Evolutionary conservation across 2,329 filamentous ascomycete genomes (phyloP), one percentile per base, ranked within the genome.

Genomic region (Pseudocercospora musae): DNA sequence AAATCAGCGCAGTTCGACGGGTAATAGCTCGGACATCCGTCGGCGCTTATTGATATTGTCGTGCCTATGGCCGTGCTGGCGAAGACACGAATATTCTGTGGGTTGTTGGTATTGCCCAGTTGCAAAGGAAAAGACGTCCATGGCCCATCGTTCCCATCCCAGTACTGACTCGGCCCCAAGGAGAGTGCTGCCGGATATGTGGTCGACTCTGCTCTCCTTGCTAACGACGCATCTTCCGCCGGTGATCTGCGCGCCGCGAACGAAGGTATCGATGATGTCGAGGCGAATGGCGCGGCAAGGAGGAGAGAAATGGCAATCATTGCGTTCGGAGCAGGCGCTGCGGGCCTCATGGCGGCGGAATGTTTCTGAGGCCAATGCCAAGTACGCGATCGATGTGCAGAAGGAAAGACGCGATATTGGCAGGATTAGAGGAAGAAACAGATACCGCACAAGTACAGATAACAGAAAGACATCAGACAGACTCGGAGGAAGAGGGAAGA

Each of bases 51-150:
- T 1, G 72, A 71, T 64, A 72, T 70, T 10, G 67, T 71, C 13
- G 71, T 69, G 20, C 67, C 68, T n/a, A 64, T 68, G 15, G 72
- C 70, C 2, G 75, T 77, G 40, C 73, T 73, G 11, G 70, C 62
- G 13, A 74, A 61, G 37, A 72, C 71, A 33, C 74, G 72, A 4
- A 77, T 67, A 49, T 73, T 71, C 58, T 77, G 75, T 37, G 69
- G 68, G 11, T 67, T 66, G 52, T 54, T 54, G 27, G 52, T 40
- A 27, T 59, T 69, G 46, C 72, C 75, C 25, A 77, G 63, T 65
- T 76, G 75, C 2, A 77, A 56, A 1, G 71, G 69, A 58, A 77
- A 76, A 0, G 74, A 73, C n/a, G 74, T 75, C 75, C 75, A 76
- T 63, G 69, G 68, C 15, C 69, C 71, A 58, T 72, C 73, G 48